Percentiles rank a stretch among this genome's conserved stretches.
These are phyloP conservation scores for Striga hermonthica DNA, from an alignment of 305 asterid genomes.

Conservation along the genomic window DNA sequence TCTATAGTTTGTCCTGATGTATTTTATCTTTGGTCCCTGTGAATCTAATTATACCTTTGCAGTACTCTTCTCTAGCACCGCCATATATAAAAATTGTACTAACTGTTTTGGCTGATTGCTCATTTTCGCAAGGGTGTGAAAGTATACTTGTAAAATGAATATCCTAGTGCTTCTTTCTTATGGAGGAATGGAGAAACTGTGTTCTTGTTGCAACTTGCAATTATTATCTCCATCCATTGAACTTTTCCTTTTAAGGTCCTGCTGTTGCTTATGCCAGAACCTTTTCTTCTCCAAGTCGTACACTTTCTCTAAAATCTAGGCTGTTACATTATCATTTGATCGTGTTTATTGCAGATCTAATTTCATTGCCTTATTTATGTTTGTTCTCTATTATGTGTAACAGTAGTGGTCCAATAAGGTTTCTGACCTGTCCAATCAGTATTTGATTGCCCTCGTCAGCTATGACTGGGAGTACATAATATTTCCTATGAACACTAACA, in stretches of 20 bases:
- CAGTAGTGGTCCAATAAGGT: no score
- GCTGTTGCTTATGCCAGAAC: not conserved
- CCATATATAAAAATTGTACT: not conserved
- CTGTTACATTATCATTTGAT: no score
- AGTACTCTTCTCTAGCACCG: not conserved
- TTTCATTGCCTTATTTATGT: no score
- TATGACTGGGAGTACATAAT: not conserved
- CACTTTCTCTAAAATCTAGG: no score
- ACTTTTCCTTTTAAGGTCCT: not conserved
- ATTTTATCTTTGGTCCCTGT: not conserved
- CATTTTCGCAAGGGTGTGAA: not conserved
- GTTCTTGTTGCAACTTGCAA: not conserved
- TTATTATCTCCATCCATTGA: not conserved
- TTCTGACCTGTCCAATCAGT: no score
- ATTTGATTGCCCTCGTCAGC: not conserved
- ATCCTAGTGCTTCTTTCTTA: not conserved
- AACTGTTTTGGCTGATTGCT: not conserved
- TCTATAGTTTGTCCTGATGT: slow-evolving; percentile 6
- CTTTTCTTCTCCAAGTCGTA: not conserved
- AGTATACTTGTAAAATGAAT: not conserved
- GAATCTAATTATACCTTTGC: not conserved
- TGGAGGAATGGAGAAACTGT: not conserved
- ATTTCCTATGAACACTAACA: not conserved
- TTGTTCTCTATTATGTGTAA: no score
- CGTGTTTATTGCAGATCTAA: no score